Evolutionary conservation across 805 yeast genomes (phyloP), one percentile per base, ranked within the genome.

Genomic region (Candida michaelii): DNA sequence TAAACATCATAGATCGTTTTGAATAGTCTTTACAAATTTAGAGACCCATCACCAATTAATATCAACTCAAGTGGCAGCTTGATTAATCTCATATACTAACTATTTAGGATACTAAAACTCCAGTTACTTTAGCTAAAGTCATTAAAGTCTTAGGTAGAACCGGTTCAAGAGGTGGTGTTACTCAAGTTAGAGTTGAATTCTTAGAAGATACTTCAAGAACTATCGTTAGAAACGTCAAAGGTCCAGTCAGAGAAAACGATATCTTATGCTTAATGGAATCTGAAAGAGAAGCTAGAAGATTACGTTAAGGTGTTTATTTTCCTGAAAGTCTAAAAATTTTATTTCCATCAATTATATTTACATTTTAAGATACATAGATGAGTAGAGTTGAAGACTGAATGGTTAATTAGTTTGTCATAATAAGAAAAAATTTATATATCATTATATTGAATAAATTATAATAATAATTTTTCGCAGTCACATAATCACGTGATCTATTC

Each of bases 81-180:
- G 23, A n/a, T n/a, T 21, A 5, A 21, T 10, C 10, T 30, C 19
- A 16, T 15, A 30, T 49, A 49, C 53, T 49, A 49, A 49, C 53
- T 24, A 13, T 37, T 32, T 44, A 53, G 58, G 58, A 54, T 43
- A 54, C 58, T 51, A 79, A 83, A 77, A 82, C 88, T 76, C 96
- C 96, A 73, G 97, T 91, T 69, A 93, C 96, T 81, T 88, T 91
- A 77, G 99, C 98, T 74, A 91, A 91, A 83, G 99, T 91, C 72
- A 89, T 89, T 79, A 93, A 91, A 82, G 98, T 91, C 75, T 83
- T 91, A 77, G 98, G 98, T 76, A 91, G 99, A 80, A 91, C 99
- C 85, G 99, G 99, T 74, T 91, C 99, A 74, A 91, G 98, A 81
- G 98, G 98, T 86, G 97, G 97, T 68, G 75, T 70, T 56, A 70